Evolutionary conservation across 495 filamentous ascomycete species (phyloP).

Genomic region (Penicillium maclennaniae): DNA sequence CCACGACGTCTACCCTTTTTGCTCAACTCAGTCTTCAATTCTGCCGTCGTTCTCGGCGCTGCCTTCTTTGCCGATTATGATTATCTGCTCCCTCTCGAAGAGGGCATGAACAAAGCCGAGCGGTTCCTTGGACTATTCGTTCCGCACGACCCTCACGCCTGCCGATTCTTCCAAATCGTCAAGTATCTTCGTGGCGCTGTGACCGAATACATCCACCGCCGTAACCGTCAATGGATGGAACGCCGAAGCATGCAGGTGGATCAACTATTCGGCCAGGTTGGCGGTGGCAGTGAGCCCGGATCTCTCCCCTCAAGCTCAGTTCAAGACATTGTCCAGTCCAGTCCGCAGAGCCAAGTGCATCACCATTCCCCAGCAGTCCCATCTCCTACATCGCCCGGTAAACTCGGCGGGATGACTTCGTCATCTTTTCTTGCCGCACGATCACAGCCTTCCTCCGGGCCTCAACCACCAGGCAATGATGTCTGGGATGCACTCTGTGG

Average conservation of each 20-base stretch:
- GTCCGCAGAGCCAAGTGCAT: conserved; percentile 6
- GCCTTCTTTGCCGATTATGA: conserved; percentile 68
- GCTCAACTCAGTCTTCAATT: conserved; percentile 71
- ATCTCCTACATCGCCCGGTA: conserved; percentile 28
- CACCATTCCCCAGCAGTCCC: conserved; percentile 15
- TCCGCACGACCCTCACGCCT: conserved; percentile 60
- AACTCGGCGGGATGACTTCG: conserved; percentile 10
- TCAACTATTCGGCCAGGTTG: conserved; percentile 40
- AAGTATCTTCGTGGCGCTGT: conserved; percentile 58
- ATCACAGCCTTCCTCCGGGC: conserved; percentile 7
- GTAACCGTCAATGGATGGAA: conserved; percentile 37
- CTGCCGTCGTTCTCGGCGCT: conserved; percentile 62
- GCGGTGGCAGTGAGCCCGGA: conserved; percentile 13
- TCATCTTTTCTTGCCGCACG: conserved; percentile 12
- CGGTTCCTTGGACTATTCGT: conserved; percentile 59
- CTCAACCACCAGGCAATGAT: conserved; percentile 18
- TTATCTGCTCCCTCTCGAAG: conserved; percentile 50
- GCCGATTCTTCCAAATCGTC: conserved; percentile 60
- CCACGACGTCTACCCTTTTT: conserved; percentile 65
- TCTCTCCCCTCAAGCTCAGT: conserved; percentile 14
- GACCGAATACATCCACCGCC: conserved; percentile 36
- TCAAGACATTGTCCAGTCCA: conserved; percentile 12
- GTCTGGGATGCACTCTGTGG: conserved; percentile 36
- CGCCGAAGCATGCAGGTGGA: conserved; percentile 37
- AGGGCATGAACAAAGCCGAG: conserved; percentile 56